Base-by-base conservation (phyloP, 352 stramenopile genomes). In the Pilasporangium apinafurcum region DNA sequence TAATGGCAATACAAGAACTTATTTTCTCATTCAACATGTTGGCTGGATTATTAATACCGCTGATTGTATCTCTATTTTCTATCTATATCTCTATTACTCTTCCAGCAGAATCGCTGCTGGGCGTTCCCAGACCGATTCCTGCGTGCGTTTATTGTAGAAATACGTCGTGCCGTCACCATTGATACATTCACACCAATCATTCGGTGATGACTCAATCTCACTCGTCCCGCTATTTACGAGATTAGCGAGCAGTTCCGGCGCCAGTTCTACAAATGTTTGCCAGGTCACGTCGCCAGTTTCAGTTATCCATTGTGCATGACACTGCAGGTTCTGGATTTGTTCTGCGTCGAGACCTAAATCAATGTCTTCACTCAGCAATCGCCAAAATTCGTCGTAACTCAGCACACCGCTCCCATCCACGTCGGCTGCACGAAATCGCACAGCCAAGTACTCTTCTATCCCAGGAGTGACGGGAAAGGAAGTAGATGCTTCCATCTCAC, bases 101-200 rank as follows among this genome's bases (percentile, higher is more conserved):
- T n/a, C n/a, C n/a, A n/a, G n/a, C n/a, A n/a, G 13, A 28, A 46
- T 20, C 29, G 21, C 41, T 12, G 20, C 41, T 29, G 41, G 44
- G 12, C 38, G 37, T 9, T 38, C 44, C 55, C 55, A 64, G 9
- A 29, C 27, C 20, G 50, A 64, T 39, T 49, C 39, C 29, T 64
- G 55, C 31, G 55, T 64, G 10, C 55, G 50, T 33, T 64, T 64
- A 51, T 64, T 64, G 55, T 64, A 64, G 40, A 56, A 64, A 44
- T 64, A 64, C n/a, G 39, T n/a, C 14, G 33, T 37, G 24, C 55
- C 55, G 12, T 51, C 41, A 18, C 18, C 16, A 14, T 49, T 49
- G 14, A 48, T 51, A 10, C 48, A 51, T 14, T 31, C 29, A 44
- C 55, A 60, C 55, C 55, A 64, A 37, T 64, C 55, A 17, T 30